Conservation (phyloP, 179 eudicot genomes). For the Silene vulgaris region DNA sequence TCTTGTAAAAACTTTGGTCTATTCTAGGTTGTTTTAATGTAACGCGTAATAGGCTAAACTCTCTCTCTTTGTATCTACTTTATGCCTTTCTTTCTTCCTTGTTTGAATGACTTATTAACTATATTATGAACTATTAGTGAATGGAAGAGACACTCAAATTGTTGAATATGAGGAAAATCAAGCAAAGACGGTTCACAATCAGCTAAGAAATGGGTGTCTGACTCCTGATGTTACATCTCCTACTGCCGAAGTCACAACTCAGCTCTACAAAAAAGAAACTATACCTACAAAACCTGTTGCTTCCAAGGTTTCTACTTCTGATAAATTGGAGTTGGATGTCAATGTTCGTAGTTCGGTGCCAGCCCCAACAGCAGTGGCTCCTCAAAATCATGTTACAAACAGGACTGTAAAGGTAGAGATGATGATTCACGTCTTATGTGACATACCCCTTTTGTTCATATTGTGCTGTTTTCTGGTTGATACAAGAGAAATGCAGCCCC, state of each 20-base stretch:
- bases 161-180: slow-evolving; percentile 28
- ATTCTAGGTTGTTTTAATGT: neutral
- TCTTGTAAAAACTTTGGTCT: neutral
- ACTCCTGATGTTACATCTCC: slow-evolving; percentile 27
- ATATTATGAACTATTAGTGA: slow-evolving; percentile 29
- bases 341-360: slow-evolving; percentile 30
- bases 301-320: slow-evolving; percentile 32
- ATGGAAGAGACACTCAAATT: slow-evolving; percentile 30
- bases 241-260: slow-evolving; percentile 26
- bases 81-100: neutral
- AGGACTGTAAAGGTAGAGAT: slow-evolving; percentile 48
- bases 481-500: neutral
- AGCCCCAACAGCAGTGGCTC: slow-evolving; percentile 30
- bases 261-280: slow-evolving; percentile 31
- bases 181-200: slow-evolving; percentile 20
- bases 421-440: neutral
- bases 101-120: slow-evolving; percentile 14
- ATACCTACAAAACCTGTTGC: slow-evolving; percentile 24
- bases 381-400: slow-evolving; percentile 35
- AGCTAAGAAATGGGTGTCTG: slow-evolving; percentile 25
- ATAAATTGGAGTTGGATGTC: slow-evolving; percentile 30
- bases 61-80: neutral
- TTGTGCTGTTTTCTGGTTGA: neutral
- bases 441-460: neutral
- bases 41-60: too few species aligned